phyloP scores from a whole-genome alignment of 305 asterid genomes.

The Striga hermonthica region DNA sequence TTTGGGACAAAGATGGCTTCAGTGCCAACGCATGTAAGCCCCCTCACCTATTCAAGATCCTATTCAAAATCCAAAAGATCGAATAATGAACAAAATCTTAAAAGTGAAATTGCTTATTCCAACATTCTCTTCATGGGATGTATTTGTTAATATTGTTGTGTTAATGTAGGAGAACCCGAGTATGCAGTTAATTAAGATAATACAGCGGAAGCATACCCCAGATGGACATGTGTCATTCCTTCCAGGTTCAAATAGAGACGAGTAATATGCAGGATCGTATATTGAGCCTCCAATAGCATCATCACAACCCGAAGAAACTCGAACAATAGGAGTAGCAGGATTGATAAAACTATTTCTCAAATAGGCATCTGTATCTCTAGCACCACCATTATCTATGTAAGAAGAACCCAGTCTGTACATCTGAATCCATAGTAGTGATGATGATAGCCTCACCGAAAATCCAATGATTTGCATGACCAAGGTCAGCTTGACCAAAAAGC shows the following conservation, averaged over 20 bases:
- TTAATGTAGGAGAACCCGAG: neutral
- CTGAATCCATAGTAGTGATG: constrained; percentile 86
- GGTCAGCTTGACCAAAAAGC: constrained; percentile 76
- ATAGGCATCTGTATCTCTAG: constrained; percentile 65
- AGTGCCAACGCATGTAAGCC: neutral
- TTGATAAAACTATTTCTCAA: constrained; percentile 76
- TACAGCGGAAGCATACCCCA: constrained; percentile 45
- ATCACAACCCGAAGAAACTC: constrained; percentile 50
- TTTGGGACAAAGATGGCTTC: no score
- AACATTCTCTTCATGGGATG: neutral
- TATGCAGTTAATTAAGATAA: constrained; percentile 10
- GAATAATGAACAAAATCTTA: neutral
- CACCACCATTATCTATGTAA: constrained; percentile 47
- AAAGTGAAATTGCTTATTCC: neutral
- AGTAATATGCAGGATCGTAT: constrained; percentile 70
- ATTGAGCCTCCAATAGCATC: constrained; percentile 68
- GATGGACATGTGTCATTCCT: constrained; percentile 40
- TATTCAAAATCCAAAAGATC: neutral
- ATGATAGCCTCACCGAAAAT: constrained; percentile 67
- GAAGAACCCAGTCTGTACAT: constrained; percentile 94
- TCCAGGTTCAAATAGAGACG: constrained; percentile 72
- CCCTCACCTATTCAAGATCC: neutral
- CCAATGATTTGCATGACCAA: constrained; percentile 82
- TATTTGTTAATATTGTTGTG: neutral
- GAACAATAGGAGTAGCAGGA: constrained; percentile 66